phyloP scores from a whole-genome alignment of 1,284 basidiomycete species.

The Cutaneotrichosporon spelunceum region DNA sequence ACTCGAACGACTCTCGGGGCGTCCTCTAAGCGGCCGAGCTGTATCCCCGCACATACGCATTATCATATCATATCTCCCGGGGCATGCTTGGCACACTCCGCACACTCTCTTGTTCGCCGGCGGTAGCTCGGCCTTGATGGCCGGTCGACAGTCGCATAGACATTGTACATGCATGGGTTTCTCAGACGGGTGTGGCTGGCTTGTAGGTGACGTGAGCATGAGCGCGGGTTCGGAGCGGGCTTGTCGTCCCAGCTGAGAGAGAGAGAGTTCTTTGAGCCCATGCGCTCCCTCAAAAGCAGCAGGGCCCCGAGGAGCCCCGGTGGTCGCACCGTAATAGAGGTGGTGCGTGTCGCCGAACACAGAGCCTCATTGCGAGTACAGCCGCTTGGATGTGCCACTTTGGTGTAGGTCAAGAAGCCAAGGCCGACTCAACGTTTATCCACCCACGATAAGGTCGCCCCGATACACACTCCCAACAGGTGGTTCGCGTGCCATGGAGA shows the following conservation, averaged over 20 bases:
- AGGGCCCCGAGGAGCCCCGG: no score
- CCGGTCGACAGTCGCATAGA: not conserved
- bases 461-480: not conserved
- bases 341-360: not conserved
- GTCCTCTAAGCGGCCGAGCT: not conserved
- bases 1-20: not conserved
- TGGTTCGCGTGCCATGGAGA: constrained; percentile 2
- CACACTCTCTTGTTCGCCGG: not conserved
- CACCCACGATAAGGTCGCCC: not conserved
- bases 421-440: not conserved
- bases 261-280: no score
- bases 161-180: constrained; percentile 7
- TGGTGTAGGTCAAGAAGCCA: not conserved
- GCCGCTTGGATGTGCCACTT: not conserved
- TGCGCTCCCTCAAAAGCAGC: no score
- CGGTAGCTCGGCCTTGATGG: not conserved
- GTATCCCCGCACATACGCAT: not conserved
- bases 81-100: not conserved
- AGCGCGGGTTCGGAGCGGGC: no score
- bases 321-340: no score
- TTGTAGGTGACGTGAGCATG: not conserved
- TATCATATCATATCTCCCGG: constrained; percentile 6
- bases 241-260: no score
- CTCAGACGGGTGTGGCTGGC: not conserved
- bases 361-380: not conserved